Conservation (phyloP, 805 yeast species). For the Sugiyamaella valdiviana region DNA sequence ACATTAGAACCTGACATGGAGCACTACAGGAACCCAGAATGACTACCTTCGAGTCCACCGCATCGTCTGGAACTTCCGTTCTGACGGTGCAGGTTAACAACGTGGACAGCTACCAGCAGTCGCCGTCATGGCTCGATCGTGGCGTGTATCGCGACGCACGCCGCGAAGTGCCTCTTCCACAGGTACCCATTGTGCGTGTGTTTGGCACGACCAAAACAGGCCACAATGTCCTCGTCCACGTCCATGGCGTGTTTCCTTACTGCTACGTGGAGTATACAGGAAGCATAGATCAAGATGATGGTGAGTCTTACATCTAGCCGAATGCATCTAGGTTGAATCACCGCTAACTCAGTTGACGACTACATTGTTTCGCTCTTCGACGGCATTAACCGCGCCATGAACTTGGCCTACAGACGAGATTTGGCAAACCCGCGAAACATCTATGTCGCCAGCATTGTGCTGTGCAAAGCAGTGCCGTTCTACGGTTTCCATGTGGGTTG, state of each 20-base stretch:
- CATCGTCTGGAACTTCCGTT: neutral
- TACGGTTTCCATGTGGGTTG: slow-evolving; percentile 76
- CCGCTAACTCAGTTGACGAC: slow-evolving; percentile 12
- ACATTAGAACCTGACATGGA: neutral
- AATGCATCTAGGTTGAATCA: neutral
- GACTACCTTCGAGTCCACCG: neutral
- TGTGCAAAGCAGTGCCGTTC: slow-evolving; percentile 72
- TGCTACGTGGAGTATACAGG: slow-evolving; percentile 60
- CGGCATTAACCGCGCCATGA: slow-evolving; percentile 27
- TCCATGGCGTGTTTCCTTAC: slow-evolving; percentile 84
- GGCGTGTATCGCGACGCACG: slow-evolving; percentile 3
- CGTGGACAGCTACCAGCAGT: slow-evolving; percentile 28
- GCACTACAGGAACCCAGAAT: neutral
- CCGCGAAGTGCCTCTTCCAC: slow-evolving; percentile 11
- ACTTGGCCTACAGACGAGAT: slow-evolving; percentile 23
- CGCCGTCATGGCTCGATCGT: slow-evolving; percentile 9
- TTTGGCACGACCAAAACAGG: slow-evolving; percentile 67
- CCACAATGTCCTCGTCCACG: slow-evolving; percentile 55
- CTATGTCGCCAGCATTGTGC: slow-evolving; percentile 30
- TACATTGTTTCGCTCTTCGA: slow-evolving; percentile 16
- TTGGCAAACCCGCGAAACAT: slow-evolving; percentile 9
- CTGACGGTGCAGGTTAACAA: slow-evolving; percentile 25
- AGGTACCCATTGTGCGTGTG: slow-evolving; percentile 70
- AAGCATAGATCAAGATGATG: slow-evolving; percentile 18
- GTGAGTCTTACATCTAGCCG: slow-evolving; percentile 1